Evolutionary conservation across 768 basidiomycete genomes (phyloP).

Genomic region (Cystoderma amianthinum): DNA sequence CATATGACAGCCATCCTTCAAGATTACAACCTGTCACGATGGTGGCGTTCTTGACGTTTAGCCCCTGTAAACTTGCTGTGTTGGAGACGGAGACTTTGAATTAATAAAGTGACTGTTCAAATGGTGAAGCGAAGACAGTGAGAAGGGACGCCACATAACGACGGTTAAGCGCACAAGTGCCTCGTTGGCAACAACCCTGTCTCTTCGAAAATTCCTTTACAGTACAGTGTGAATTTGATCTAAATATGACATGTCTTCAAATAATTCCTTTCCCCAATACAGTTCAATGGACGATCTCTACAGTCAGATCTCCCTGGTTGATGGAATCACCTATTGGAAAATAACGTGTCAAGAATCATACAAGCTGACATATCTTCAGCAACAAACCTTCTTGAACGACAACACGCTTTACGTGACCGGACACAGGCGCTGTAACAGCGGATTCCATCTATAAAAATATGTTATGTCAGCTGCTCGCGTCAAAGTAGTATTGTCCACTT

Average conservation of each 20-base stretch:
- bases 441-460: conserved; percentile 82
- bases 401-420: conserved; percentile 93
- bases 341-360: conserved; percentile 4
- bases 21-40: no score
- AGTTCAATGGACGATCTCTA: conserved; percentile 74
- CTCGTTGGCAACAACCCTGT: no score
- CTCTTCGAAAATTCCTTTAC: neutral
- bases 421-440: conserved; percentile 92
- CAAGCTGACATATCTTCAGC: neutral
- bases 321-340: conserved; percentile 73
- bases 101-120: no score
- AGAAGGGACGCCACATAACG: no score
- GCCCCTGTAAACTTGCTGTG: no score
- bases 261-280: conserved; percentile 5
- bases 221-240: conserved; percentile 2
- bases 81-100: no score
- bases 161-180: no score
- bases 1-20: no score
- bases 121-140: no score
- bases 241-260: conserved; percentile 8
- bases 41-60: no score
- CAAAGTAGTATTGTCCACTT: neutral
- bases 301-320: conserved; percentile 86
- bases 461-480: conserved; percentile 8
- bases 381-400: conserved; percentile 74